A percentile compares a stretch with the other conserved stretches of the same genome.
Evolutionary conservation across 2,329 filamentous ascomycete genomes (phyloP).

Genomic region (Stagonosporopsis rhizophila): DNA sequence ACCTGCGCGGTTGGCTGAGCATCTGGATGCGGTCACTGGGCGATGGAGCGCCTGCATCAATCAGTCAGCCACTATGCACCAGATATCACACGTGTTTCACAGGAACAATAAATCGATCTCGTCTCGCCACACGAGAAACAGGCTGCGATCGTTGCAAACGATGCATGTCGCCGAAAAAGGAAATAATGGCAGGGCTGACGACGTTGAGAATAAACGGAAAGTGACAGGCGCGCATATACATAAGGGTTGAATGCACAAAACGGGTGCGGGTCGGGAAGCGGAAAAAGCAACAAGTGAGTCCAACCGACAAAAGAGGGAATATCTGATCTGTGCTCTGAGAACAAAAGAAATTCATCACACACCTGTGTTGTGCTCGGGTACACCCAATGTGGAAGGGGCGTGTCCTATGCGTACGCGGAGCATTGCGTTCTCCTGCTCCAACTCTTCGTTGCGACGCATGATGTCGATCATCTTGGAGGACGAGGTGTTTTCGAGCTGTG

Average conservation of each 20-base stretch:
- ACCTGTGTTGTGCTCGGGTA: slow-evolving; percentile 48
- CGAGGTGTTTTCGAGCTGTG: slow-evolving; percentile 55
- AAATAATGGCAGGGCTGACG: slow-evolving; percentile 19
- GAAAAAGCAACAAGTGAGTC: slow-evolving; percentile 40
- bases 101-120: slow-evolving; percentile 10
- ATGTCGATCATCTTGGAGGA: slow-evolving; percentile 58
- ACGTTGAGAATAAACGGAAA: slow-evolving; percentile 21
- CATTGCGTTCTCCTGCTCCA: slow-evolving; percentile 63
- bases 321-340: slow-evolving; percentile 34
- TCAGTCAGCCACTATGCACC: slow-evolving; percentile 30
- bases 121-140: slow-evolving; percentile 16
- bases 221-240: slow-evolving; percentile 18
- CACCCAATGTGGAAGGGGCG: slow-evolving; percentile 49
- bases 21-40: slow-evolving; percentile 50
- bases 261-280: slow-evolving; percentile 31
- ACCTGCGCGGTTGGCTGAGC: slow-evolving; percentile 47
- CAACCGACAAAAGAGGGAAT: slow-evolving; percentile 28
- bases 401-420: slow-evolving; percentile 59
- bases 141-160: slow-evolving; percentile 27
- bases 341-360: slow-evolving; percentile 35
- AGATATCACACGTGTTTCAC: slow-evolving; percentile 25
- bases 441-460: slow-evolving; percentile 60
- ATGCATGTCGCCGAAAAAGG: slow-evolving; percentile 38
- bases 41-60: slow-evolving; percentile 42
- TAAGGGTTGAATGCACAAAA: slow-evolving; percentile 29